phyloP scores from a whole-genome alignment of 352 stramenopile species.

The Globisporangium carolinianum region DNA sequence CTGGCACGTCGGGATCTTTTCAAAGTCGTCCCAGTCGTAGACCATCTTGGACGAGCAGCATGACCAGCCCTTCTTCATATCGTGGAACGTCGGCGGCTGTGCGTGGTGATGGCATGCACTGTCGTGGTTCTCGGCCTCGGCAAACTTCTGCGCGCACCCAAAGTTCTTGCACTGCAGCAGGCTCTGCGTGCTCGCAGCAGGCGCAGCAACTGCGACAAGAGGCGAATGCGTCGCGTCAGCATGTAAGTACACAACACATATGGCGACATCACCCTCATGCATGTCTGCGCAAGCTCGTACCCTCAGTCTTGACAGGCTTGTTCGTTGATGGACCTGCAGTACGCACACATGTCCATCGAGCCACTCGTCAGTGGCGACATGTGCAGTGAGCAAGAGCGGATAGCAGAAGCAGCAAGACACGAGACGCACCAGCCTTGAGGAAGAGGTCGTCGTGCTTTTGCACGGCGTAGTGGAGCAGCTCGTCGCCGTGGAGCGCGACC shows the following conservation, averaged over 20 bases:
- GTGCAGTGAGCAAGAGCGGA: not conserved
- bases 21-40: constrained; percentile 95
- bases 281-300: constrained; percentile 19
- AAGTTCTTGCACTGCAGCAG: constrained; percentile 84
- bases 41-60: constrained; percentile 88
- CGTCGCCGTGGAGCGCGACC: constrained; percentile 52
- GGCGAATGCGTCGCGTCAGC: not conserved
- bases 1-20: constrained; percentile 77
- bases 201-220: not conserved
- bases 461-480: constrained; percentile 70
- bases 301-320: constrained; percentile 34
- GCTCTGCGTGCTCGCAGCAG: constrained; percentile 17
- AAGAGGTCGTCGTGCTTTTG: constrained; percentile 86
- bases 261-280: not conserved
- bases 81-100: constrained; percentile 82
- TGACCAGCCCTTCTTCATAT: constrained; percentile 89
- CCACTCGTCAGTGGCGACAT: not conserved
- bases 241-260: not conserved
- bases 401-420: not conserved
- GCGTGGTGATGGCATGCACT: constrained; percentile 71
- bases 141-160: constrained; percentile 78
- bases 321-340: constrained; percentile 32
- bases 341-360: not conserved
- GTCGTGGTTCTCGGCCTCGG: constrained; percentile 70
- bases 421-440: constrained; percentile 43